Evolutionary conservation across 192 early-diverging fungal species (phyloP), one percentile per base, ranked within the genome.

Genomic region (Paraglomus occultum): DNA sequence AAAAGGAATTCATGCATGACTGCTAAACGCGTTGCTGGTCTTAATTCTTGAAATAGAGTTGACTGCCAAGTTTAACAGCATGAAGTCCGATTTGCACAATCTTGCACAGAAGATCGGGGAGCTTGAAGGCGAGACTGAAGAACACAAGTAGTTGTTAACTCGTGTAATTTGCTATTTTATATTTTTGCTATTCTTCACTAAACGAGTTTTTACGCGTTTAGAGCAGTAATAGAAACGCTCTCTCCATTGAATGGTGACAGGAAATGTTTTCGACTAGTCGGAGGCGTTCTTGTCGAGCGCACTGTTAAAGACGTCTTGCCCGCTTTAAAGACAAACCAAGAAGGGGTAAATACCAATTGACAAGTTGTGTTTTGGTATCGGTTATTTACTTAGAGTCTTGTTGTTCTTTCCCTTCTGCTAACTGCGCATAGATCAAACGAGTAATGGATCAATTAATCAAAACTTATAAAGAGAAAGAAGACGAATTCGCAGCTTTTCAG

Each of bases 171-270:
- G 17, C 76, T 0, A 47, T 5, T 14, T 8, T 11, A 20, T 65
- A 39, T 72, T 45, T 12, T 17, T 47, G 9, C 9, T 5, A 17
- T n/a, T 46, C 45, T 38, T 40, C 40, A 63, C 18, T 23, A 31
- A 53, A 47, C 64, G 43, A 20, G 11, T n/a, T 45, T 45, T 62
- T 54, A 11, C 44, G 55, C 11, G 20, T 15, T 6, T 76, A 91
- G 89, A 52, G 84, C 92, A 46, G 92, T 98, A n/a, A 89, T 98
- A 67, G 94, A 98, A 51, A 95, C 94, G n/a, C 89, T 98, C 64
- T 74, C 81, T 15, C 90, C 92, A 40, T 82, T 96, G 75, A 82
- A 90, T 31, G 80, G 71, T 52, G 88, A 89, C 58, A 90, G 96
- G 61, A 95, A 94, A 78, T 96, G 94, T 75, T 96, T 92, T 79